Evolutionary conservation across 2,329 filamentous ascomycete genomes (phyloP).

Genomic region (Sphaerostilbella broomeana): DNA sequence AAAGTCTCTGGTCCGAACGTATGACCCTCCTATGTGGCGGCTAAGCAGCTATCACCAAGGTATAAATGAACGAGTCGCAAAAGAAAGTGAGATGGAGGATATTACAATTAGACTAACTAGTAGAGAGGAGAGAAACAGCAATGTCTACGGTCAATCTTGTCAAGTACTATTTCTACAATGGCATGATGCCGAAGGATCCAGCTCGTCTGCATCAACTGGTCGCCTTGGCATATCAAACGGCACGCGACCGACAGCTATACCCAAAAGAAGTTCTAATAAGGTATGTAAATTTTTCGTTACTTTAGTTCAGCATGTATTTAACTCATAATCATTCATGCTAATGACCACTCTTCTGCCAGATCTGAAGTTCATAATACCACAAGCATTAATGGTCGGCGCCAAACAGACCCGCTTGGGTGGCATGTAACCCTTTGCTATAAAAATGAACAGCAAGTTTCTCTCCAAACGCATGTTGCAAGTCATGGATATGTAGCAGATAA

Average conservation of each 20-base stretch:
- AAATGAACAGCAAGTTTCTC: slow-evolving; percentile 5
- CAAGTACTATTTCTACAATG: slow-evolving; percentile 10
- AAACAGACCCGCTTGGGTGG: slow-evolving; percentile 10
- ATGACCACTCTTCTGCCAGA: neutral
- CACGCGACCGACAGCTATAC: slow-evolving; percentile 6
- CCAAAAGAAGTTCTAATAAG: slow-evolving; percentile 6
- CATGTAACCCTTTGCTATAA: slow-evolving; percentile 15
- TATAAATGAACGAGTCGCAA: no score
- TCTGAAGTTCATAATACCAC: slow-evolving; percentile 10
- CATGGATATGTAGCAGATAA: slow-evolving; percentile 13
- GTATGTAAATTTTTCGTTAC: neutral
- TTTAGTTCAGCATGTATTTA: no score
- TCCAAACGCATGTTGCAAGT: slow-evolving; percentile 12
- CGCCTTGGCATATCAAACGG: slow-evolving; percentile 9
- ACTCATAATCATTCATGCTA: no score
- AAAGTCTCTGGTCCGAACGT: no score
- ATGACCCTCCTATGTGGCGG: no score
- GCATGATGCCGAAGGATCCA: neutral
- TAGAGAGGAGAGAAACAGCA: no score
- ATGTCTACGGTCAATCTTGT: slow-evolving; percentile 10
- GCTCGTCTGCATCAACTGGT: slow-evolving; percentile 1
- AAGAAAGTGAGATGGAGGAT: no score
- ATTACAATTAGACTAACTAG: no score
- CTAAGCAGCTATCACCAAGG: no score
- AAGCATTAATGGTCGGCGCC: slow-evolving; percentile 8